Evolutionary conservation across 129 eudicot species (phyloP).

Genomic region (Saussurea involucrata): DNA sequence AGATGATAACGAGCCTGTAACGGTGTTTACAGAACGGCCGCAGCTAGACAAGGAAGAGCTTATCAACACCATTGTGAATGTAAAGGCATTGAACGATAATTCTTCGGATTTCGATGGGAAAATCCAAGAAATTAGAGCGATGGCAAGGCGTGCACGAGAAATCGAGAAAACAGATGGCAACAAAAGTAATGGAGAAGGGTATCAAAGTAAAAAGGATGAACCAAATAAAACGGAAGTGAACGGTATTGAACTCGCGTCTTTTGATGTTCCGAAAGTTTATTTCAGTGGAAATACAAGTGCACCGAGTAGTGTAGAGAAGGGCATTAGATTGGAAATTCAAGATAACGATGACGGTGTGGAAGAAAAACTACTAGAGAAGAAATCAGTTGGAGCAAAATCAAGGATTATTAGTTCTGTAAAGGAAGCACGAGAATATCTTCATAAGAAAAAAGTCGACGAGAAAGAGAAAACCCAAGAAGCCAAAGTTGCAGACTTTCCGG

Average conservation of each 20-base stretch:
- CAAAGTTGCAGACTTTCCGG: constrained; percentile 6
- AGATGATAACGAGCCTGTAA: constrained; percentile 25
- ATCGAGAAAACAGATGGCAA: constrained; percentile 38
- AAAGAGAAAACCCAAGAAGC: constrained; percentile 27
- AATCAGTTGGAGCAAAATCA: constrained; percentile 29
- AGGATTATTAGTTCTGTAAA: constrained; percentile 67
- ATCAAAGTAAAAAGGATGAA: constrained; percentile 9
- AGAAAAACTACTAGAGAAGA: constrained; percentile 17
- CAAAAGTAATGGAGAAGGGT: constrained; percentile 30
- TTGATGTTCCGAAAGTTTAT: constrained; percentile 20
- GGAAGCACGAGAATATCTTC: constrained; percentile 89
- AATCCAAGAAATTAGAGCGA: constrained; percentile 62
- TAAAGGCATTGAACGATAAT: constrained; percentile 30
- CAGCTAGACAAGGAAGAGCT: constrained; percentile 57
- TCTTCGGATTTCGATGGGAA: constrained; percentile 30
- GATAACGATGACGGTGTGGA: constrained; percentile 14
- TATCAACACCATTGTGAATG: constrained; percentile 50
- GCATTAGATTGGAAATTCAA: constrained; percentile 5
- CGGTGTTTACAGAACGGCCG: constrained; percentile 44
- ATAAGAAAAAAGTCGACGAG: constrained; percentile 36
- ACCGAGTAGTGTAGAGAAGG: constrained; percentile 12
- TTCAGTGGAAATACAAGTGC: not conserved
- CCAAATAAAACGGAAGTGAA: constrained; percentile 17
- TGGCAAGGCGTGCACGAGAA: constrained; percentile 86
- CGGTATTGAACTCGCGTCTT: not conserved